Percentiles rank a stretch among this genome's conserved stretches.
phyloP scores from a whole-genome alignment of 208 protist genomes.

The Strigomonas culicis region DNA sequence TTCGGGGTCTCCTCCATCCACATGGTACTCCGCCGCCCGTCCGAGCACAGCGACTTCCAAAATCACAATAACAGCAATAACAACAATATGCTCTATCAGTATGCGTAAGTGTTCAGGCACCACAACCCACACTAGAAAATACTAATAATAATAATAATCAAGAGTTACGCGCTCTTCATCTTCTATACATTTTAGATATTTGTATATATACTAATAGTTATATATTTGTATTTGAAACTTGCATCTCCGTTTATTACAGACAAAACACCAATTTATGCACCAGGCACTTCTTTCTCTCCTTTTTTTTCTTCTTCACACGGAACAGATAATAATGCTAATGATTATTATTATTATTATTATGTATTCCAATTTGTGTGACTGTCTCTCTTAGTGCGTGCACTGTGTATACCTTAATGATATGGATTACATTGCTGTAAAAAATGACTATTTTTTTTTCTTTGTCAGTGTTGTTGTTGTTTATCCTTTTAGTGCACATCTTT shows the following conservation, averaged over 20 bases:
- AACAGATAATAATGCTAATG: not conserved
- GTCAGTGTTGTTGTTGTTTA: not conserved
- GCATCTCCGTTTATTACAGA: too few relatives aligned
- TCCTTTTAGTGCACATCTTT: not conserved
- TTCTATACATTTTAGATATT: not conserved
- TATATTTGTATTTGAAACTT: not conserved
- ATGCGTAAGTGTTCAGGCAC: not conserved
- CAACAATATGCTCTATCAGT: constrained; percentile 1
- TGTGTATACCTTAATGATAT: not conserved
- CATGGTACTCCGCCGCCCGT: constrained; percentile 51
- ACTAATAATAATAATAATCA: not conserved
- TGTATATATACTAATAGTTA: not conserved
- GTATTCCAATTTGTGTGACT: not conserved
- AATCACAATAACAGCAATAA: constrained; percentile 36
- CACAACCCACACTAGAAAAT: not conserved
- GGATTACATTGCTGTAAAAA: not conserved
- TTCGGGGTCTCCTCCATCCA: constrained; percentile 54
- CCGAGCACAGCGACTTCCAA: constrained; percentile 47
- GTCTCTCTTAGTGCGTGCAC: not conserved
- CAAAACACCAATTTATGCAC: not conserved
- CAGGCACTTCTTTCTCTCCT: not conserved
- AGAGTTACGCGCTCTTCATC: not conserved
- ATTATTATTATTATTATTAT: constrained; percentile 7
- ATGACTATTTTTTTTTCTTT: not conserved
- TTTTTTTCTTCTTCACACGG: constrained; percentile 7